Conservation (phyloP, 2,329 filamentous ascomycete genomes). For the Paraphoma chrysanthemicola region DNA sequence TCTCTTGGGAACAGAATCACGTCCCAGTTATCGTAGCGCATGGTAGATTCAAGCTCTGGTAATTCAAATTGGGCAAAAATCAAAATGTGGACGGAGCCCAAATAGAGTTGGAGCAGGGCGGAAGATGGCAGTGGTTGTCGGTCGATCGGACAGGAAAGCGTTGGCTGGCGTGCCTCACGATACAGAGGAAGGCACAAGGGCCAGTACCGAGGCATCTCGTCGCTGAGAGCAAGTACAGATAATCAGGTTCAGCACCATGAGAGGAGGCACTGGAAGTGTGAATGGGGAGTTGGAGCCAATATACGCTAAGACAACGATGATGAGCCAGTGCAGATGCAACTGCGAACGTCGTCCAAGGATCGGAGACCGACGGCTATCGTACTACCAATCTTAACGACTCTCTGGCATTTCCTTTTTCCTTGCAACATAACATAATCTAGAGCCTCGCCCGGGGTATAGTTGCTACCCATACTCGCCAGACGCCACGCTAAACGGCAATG, state of each 20-base stretch:
- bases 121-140: background rate
- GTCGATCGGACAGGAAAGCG: background rate
- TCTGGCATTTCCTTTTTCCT: conserved; percentile 5
- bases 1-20: conserved; percentile 76
- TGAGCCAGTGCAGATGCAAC: too few species aligned
- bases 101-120: too few species aligned
- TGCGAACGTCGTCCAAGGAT: too few species aligned
- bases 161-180: background rate
- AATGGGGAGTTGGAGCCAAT: too few species aligned
- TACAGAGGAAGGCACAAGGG: conserved; percentile 12
- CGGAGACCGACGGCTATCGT: background rate
- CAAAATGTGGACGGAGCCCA: too few species aligned
- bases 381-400: background rate
- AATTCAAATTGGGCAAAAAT: conserved; percentile 4
- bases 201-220: background rate
- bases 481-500: conserved; percentile 36
- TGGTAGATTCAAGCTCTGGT: conserved; percentile 51
- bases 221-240: background rate
- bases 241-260: background rate
- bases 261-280: background rate
- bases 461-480: conserved; percentile 30
- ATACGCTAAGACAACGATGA: too few species aligned
- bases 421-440: background rate
- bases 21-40: conserved; percentile 90
- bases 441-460: background rate